Conservation (phyloP, 2,329 filamentous ascomycete genomes). For the Diplodia corticola region DNA sequence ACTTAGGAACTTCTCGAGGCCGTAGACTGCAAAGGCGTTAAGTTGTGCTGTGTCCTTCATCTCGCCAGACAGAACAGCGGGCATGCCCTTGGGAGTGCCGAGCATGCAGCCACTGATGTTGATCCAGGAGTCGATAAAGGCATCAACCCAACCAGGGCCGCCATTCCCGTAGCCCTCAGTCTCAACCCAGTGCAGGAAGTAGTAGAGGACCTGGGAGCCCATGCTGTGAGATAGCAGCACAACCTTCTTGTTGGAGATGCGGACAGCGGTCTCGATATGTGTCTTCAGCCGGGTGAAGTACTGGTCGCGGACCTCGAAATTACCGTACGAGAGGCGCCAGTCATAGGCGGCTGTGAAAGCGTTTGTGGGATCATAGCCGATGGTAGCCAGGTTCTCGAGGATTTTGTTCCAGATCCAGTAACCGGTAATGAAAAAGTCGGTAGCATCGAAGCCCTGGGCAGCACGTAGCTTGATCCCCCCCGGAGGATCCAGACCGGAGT, state of each 20-base stretch:
- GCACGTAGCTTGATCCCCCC: slow-evolving; percentile 80
- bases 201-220: slow-evolving; percentile 93
- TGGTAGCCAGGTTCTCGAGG: slow-evolving; percentile 89
- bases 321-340: slow-evolving; percentile 88
- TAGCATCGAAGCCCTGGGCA: slow-evolving; percentile 94
- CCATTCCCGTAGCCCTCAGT: slow-evolving; percentile 74
- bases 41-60: slow-evolving; percentile 98
- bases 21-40: slow-evolving; percentile 94
- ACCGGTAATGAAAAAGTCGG: slow-evolving; percentile 84
- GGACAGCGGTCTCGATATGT: slow-evolving; percentile 81
- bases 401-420: slow-evolving; percentile 99
- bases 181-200: slow-evolving; percentile 81
- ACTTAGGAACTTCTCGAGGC: slow-evolving; percentile 90
- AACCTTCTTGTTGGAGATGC: slow-evolving; percentile 74
- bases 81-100: slow-evolving; percentile 85
- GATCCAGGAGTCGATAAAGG: slow-evolving; percentile 90
- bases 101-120: slow-evolving; percentile 99
- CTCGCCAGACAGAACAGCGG: slow-evolving; percentile 89
- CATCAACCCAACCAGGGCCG: slow-evolving; percentile 85
- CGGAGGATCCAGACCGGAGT: slow-evolving; percentile 86
- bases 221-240: slow-evolving; percentile 93
- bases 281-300: slow-evolving; percentile 91
- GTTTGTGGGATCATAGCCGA: slow-evolving; percentile 89
- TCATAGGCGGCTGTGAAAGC: slow-evolving; percentile 74
- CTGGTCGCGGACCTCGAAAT: slow-evolving; percentile 85